Evolutionary conservation across 1,139 yeast species (phyloP), one percentile per base, ranked within the genome.

Genomic region (Geotrichum reessii): DNA sequence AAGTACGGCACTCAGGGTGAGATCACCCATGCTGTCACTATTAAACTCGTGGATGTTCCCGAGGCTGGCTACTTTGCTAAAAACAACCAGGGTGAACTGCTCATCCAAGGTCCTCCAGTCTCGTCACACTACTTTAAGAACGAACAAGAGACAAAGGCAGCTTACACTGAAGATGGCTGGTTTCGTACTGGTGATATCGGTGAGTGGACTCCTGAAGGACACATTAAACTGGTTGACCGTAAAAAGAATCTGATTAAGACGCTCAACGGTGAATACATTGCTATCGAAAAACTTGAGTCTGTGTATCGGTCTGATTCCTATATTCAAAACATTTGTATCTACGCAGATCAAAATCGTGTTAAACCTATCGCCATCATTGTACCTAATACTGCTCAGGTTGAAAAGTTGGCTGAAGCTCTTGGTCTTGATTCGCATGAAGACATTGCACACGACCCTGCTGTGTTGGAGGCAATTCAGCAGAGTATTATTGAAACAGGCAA

Each of bases 151-250:
- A 93, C 97, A 37, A 73, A 78, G 56, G 84, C 74, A 33, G 90
- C 96, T 0, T 86, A 88, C 68, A 84, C 89, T 52, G 78, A 80
- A 58, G 97, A 91, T 64, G 95, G 93, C 33, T 95, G 98, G 97
- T 95, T 95, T 78, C 82, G 79, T 71, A 93, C 99, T 51, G 99
- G 99, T 73, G 99, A 95, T 74, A 90, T 95, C 73, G 97, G 93
- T 70, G 93, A 90, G 77, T 91, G 97, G 96, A 81, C 93, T 51
- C 64, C 83, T 25, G 80, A 79, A 64, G 99, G 99, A 66, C 84
- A 84, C 61, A 78, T 95, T 69, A 83, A 80, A 70, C 80, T 95
- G 64, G 87, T 95, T 73, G 99, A 95, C 76, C 88, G 99, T 74
- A 88, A 85, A 79, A 95, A 95, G 85, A 95, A 95, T 73, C 80